These are phyloP conservation scores for Boletus vermiculosoides DNA, from an alignment of 768 basidiomycete genomes.

Conservation along the genomic window DNA sequence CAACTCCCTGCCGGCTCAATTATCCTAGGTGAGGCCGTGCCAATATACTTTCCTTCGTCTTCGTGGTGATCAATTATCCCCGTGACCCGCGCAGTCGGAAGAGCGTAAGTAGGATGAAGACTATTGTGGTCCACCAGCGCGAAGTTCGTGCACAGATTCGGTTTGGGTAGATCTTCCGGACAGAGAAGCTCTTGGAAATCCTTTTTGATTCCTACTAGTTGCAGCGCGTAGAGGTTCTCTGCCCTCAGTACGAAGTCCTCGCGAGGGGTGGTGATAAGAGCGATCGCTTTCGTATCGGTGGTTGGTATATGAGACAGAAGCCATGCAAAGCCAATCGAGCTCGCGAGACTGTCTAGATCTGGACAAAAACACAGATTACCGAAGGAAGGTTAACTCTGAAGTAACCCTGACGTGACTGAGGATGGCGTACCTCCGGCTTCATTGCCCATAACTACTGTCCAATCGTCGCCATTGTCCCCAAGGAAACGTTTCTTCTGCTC, in stretches of 20 bases:
- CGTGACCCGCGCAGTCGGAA: slow-evolving; percentile 50
- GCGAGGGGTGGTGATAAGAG: slow-evolving; percentile 69
- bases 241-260: slow-evolving; percentile 75
- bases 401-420: background rate
- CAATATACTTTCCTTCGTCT: slow-evolving; percentile 71
- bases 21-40: slow-evolving; percentile 62
- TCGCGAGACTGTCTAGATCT: slow-evolving; percentile 92
- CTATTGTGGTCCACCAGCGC: slow-evolving; percentile 92
- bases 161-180: slow-evolving; percentile 58
- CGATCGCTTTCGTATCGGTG: slow-evolving; percentile 51
- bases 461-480: slow-evolving; percentile 54
- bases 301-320: slow-evolving; percentile 43
- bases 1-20: slow-evolving; percentile 77
- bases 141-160: slow-evolving; percentile 50
- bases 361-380: background rate
- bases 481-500: slow-evolving; percentile 61
- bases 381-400: background rate
- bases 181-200: slow-evolving; percentile 60
- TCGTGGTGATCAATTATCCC: slow-evolving; percentile 90
- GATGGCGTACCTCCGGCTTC: slow-evolving; percentile 80
- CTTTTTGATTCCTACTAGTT: slow-evolving; percentile 51
- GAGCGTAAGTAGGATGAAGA: slow-evolving; percentile 46
- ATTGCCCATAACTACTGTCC: slow-evolving; percentile 92
- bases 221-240: slow-evolving; percentile 82
- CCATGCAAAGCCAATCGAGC: slow-evolving; percentile 83